These are phyloP conservation scores for Bipolaris oryzae DNA, from an alignment of 2,329 filamentous ascomycete species.

Conservation along the genomic window DNA sequence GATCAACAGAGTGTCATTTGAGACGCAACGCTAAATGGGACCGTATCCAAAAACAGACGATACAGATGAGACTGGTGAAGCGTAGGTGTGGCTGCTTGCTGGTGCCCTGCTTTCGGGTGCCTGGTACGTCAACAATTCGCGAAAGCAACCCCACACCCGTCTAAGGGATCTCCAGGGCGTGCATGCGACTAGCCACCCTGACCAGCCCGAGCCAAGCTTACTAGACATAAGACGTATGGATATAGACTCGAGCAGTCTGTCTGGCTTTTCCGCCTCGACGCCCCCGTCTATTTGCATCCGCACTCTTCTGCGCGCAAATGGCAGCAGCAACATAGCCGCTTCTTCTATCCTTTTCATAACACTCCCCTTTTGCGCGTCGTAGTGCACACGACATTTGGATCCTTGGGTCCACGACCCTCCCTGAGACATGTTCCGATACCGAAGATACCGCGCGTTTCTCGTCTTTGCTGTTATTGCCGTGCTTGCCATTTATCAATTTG, in stretches of 20 bases:
- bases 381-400: conserved; percentile 15
- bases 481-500: conserved; percentile 61
- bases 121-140: not conserved
- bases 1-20: conserved; percentile 3
- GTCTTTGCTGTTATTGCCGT: conserved; percentile 62
- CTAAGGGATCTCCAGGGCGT: conserved; percentile 20
- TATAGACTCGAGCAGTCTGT: conserved; percentile 14
- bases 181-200: conserved; percentile 20
- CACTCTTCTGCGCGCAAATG: conserved; percentile 21
- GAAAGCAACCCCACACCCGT: conserved; percentile 6
- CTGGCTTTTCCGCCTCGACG: conserved; percentile 1
- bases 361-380: conserved; percentile 10
- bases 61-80: no score
- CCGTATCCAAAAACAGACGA: not conserved
- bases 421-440: conserved; percentile 60
- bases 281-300: conserved; percentile 7
- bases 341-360: conserved; percentile 2
- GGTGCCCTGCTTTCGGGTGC: not conserved
- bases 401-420: conserved; percentile 10
- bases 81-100: not conserved
- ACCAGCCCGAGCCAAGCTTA: conserved; percentile 27
- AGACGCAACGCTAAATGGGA: not conserved
- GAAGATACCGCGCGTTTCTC: conserved; percentile 67
- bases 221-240: conserved; percentile 18
- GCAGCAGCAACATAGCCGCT: conserved; percentile 22